Evolutionary conservation across 1,284 basidiomycete species (phyloP).

Genomic region (Tilletia caries): DNA sequence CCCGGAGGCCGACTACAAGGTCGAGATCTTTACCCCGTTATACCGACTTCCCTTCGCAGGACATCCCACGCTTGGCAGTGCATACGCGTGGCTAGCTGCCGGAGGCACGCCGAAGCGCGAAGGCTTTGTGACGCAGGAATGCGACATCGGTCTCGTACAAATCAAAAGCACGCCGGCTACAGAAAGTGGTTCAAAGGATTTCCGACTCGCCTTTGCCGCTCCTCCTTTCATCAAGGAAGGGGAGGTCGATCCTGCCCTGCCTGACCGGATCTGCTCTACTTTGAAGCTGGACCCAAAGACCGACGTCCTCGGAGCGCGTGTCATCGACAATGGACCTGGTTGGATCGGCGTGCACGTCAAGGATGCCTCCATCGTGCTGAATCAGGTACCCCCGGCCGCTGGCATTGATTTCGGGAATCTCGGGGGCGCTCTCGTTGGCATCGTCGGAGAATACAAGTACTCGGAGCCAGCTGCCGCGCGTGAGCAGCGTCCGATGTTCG

Average conservation of each 20-base stretch:
- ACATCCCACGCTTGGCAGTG: slow-evolving; percentile 43
- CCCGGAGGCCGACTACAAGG: slow-evolving; percentile 31
- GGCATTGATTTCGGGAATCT: slow-evolving; percentile 5
- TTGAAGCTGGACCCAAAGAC: slow-evolving; percentile 20
- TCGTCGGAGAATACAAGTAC: slow-evolving; percentile 34
- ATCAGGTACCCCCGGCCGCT: slow-evolving; percentile 21
- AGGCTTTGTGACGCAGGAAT: slow-evolving; percentile 35
- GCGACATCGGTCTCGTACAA: slow-evolving; percentile 32
- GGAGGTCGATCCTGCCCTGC: slow-evolving; percentile 20
- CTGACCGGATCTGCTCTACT: slow-evolving; percentile 20
- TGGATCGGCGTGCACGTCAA: slow-evolving; percentile 37
- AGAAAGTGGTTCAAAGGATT: no score
- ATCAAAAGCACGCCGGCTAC: slow-evolving; percentile 17
- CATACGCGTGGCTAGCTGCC: slow-evolving; percentile 26
- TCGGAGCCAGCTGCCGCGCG: slow-evolving; percentile 18
- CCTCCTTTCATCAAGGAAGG: slow-evolving; percentile 31
- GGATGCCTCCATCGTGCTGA: slow-evolving; percentile 29
- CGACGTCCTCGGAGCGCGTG: slow-evolving; percentile 26
- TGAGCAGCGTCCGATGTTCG: slow-evolving; percentile 20
- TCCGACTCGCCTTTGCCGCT: slow-evolving; percentile 26
- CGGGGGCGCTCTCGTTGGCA: slow-evolving; percentile 28
- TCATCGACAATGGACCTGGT: slow-evolving; percentile 43
- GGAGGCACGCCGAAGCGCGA: slow-evolving; percentile 19
- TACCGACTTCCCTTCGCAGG: slow-evolving; percentile 44
- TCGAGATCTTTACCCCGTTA: slow-evolving; percentile 42